phyloP scores from a whole-genome alignment of 352 stramenopile genomes.

The Phytophthora podocarpi region DNA sequence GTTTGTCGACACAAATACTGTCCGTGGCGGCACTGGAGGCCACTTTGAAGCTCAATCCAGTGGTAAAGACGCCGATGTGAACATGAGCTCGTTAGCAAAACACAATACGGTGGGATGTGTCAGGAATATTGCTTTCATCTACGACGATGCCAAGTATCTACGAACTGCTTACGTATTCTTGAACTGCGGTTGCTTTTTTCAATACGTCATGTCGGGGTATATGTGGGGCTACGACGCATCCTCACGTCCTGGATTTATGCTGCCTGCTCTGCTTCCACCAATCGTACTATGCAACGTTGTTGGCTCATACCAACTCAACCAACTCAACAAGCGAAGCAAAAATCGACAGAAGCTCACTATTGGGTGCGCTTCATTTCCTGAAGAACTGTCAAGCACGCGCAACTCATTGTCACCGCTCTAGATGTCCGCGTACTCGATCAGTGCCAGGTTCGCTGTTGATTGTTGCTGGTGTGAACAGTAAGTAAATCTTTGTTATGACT shows the following conservation, averaged over 20 bases:
- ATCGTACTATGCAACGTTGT: background rate
- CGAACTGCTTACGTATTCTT: background rate
- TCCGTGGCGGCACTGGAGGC: background rate
- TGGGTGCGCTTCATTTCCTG: background rate
- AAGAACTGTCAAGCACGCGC: background rate
- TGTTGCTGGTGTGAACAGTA: too few species aligned
- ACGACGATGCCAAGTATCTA: conserved; percentile 4
- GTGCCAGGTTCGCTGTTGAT: too few species aligned
- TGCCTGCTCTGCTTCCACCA: conserved; percentile 6
- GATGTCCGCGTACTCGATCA: too few species aligned
- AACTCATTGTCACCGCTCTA: background rate
- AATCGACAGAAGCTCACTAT: background rate
- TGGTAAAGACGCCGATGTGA: background rate
- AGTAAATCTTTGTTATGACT: too few species aligned
- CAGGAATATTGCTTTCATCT: background rate
- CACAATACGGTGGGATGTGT: background rate
- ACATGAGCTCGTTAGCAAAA: background rate
- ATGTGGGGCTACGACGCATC: conserved; percentile 9
- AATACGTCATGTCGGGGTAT: conserved; percentile 7
- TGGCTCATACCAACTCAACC: background rate
- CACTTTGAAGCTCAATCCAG: conserved; percentile 1
- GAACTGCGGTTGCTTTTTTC: conserved; percentile 2
- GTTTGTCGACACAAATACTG: conserved; percentile 1
- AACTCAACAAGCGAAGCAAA: conserved; percentile 1
- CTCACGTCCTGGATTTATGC: conserved; percentile 1